Conservation (phyloP, 1,284 basidiomycete species). For the Trichosporon sp. region DNA sequence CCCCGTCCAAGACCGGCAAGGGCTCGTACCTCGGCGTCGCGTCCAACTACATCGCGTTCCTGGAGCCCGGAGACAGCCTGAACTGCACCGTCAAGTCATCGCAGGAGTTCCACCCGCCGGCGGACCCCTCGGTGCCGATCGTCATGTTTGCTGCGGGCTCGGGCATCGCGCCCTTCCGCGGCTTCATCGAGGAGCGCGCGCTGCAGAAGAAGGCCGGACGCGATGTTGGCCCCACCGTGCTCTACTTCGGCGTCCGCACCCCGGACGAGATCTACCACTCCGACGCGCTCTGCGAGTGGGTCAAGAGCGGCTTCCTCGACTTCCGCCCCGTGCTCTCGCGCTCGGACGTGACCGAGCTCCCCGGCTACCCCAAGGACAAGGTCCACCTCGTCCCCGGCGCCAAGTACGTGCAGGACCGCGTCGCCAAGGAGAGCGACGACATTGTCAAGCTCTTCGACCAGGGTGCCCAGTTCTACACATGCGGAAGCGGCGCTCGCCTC, state of each 20-base stretch:
- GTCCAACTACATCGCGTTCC: conserved; percentile 53
- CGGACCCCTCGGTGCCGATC: conserved; percentile 52
- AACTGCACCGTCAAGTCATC: conserved; percentile 54
- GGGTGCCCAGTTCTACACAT: conserved; percentile 55
- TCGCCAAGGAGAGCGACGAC: conserved; percentile 52
- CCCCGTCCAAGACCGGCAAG: conserved; percentile 41
- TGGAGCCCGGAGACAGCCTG: conserved; percentile 52
- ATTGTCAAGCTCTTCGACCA: conserved; percentile 45
- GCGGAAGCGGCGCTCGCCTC: conserved; percentile 44
- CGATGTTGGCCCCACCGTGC: conserved; percentile 51
- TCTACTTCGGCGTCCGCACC: conserved; percentile 56
- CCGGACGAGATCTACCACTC: conserved; percentile 55
- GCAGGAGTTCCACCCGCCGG: conserved; percentile 54
- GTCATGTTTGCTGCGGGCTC: conserved; percentile 56
- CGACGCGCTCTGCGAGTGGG: conserved; percentile 53
- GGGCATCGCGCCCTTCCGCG: conserved; percentile 57
- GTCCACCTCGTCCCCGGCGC: background rate
- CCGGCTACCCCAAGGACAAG: conserved; percentile 1
- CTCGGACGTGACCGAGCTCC: conserved; percentile 13
- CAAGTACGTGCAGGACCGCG: conserved; percentile 46
- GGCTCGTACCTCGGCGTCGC: conserved; percentile 53
- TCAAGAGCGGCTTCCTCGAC: conserved; percentile 53
- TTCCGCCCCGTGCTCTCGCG: conserved; percentile 56
- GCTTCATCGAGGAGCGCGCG: conserved; percentile 57
- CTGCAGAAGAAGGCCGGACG: conserved; percentile 54